These are phyloP conservation scores for Narthecium ossifragum DNA, from an alignment of 106 monocot genomes.

Conservation along the genomic window DNA sequence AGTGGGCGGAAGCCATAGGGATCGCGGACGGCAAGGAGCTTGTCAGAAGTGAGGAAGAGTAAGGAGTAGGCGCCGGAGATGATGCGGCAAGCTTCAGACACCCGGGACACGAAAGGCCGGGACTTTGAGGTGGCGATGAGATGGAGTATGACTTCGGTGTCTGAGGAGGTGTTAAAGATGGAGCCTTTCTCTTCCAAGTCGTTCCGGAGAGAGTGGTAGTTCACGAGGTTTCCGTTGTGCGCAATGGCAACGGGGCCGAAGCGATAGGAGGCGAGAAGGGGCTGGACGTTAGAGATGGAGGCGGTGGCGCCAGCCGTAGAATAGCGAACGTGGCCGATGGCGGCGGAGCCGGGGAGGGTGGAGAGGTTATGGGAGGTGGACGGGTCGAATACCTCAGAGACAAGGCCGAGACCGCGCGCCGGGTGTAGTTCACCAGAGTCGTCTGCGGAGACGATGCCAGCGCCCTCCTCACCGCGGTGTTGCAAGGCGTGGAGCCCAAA, in stretches of 20 bases:
- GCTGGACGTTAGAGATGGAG: conserved; percentile 73
- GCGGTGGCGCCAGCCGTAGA: conserved; percentile 79
- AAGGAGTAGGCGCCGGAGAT: conserved; percentile 65
- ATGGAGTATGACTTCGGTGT: conserved; percentile 71
- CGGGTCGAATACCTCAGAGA: conserved; percentile 66
- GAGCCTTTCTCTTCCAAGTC: conserved; percentile 50
- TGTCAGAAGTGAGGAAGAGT: conserved; percentile 55
- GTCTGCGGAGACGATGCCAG: conserved; percentile 68
- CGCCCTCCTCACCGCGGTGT: conserved; percentile 92
- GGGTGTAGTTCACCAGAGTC: conserved; percentile 19
- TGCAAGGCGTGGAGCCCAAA: conserved; percentile 84
- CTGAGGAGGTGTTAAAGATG: conserved; percentile 79
- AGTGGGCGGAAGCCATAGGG: conserved; percentile 81
- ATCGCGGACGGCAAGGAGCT: conserved; percentile 77
- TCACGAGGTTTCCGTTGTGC: conserved; percentile 93
- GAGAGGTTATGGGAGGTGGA: conserved; percentile 13
- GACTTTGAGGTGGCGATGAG: conserved; percentile 62
- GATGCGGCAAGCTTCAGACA: conserved; percentile 45
- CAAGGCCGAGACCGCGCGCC: conserved; percentile 72
- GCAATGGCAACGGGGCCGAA: conserved; percentile 55
- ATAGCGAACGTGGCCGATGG: conserved; percentile 92
- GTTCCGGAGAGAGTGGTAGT: conserved; percentile 49
- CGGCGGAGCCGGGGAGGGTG: conserved; percentile 56
- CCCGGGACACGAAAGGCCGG: conserved; percentile 66
- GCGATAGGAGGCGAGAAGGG: conserved; percentile 56